phyloP scores from a whole-genome alignment of 2,329 filamentous ascomycete species.

The Neopestalotiopsis sp. region DNA sequence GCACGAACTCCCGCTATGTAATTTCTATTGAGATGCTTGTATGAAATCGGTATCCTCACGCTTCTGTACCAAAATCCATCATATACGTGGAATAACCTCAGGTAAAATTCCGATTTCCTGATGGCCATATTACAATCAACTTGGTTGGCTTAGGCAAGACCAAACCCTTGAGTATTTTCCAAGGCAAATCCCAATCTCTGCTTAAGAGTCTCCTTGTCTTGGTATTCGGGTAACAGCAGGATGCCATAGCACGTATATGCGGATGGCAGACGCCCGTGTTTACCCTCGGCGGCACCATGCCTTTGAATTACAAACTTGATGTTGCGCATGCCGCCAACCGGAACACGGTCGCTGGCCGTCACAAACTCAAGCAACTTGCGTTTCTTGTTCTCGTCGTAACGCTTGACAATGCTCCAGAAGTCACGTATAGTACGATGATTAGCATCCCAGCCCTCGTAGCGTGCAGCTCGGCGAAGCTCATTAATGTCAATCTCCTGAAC shows the following conservation, averaged over 20 bases:
- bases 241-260: constrained; percentile 95
- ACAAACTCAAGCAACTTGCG: constrained; percentile 88
- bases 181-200: constrained; percentile 84
- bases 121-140: not conserved
- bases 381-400: constrained; percentile 71
- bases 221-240: constrained; percentile 84
- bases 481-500: constrained; percentile 78
- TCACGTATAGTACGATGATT: constrained; percentile 72
- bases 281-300: constrained; percentile 67
- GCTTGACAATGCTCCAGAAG: constrained; percentile 84
- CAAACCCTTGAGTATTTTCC: constrained; percentile 88
- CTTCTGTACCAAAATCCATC: not conserved
- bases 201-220: constrained; percentile 69
- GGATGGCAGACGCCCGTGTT: constrained; percentile 71
- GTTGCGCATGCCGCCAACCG: constrained; percentile 82
- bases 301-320: constrained; percentile 84
- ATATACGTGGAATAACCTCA: not conserved
- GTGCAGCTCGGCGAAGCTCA: constrained; percentile 72
- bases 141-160: constrained; percentile 65
- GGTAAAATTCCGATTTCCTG: not conserved
- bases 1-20: not conserved
- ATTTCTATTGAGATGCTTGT: not conserved
- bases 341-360: constrained; percentile 88
- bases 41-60: not conserved
- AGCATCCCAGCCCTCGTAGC: constrained; percentile 82